Evolutionary conservation across 257 asterid genomes (phyloP), one percentile per base, ranked within the genome.

Genomic region (Striga asiatica): DNA sequence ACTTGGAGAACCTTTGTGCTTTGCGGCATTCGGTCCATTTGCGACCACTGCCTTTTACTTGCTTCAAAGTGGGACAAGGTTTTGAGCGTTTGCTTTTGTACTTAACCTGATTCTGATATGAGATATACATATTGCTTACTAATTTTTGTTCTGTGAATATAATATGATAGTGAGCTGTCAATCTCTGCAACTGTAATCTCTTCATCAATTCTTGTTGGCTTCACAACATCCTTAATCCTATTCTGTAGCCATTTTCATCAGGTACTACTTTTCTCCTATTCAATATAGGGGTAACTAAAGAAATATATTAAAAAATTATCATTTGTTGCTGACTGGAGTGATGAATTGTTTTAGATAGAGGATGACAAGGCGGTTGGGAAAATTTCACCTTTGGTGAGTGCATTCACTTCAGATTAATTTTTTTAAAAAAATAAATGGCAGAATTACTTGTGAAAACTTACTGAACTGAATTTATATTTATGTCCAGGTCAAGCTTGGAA

Each of bases 171-270:
- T 49, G 78, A 75, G 72, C 66, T 80, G 48, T 50, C 87, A 1
- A 69, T 91, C 61, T 76, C 89, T 18, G 73, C 64, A 59, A 76
- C 95, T 1, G 32, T 79, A 21, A 74, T 87, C 56, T 73, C 94
- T 35, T 78, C 94, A 38, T 84, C 98, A 7, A 49, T 79, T 42
- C 94, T 87, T 56, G 96, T 91, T 50, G 98, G 98, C 29, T 21
- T 80, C n/a, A 91, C 95, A 11, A 80, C 98, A 49, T 59, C 94
- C 27, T 72, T 91, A 59, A 87, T 91, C 78, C 92, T 91, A 57
- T 87, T 91, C 64, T 87, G 96, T 23, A 91, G 98, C 37, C 98
- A 91, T 72, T 91, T 87, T 63, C 98, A 91, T 65, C 96, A 87
- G 96, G 98, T 91, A 31, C 17, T 17, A 14, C 0, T 22, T 18